Evolutionary conservation across 192 early-diverging fungal species (phyloP).

Genomic region (Podila verticillata): DNA sequence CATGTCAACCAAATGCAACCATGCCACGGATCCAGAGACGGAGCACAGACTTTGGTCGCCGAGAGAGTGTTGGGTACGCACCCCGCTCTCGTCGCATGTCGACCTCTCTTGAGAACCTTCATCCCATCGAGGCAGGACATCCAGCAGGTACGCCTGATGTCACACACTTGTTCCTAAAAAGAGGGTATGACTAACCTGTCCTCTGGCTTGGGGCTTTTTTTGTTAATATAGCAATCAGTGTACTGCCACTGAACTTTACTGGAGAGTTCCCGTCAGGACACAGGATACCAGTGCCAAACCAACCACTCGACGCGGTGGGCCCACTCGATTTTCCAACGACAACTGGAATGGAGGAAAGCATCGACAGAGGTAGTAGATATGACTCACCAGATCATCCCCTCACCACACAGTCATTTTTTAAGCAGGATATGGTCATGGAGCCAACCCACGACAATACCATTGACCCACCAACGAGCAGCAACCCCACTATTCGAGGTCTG

Average conservation of each 20-base stretch:
- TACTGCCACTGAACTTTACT: constrained; percentile 20
- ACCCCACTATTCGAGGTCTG: constrained; percentile 42
- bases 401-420: not conserved
- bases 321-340: not conserved
- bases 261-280: constrained; percentile 7
- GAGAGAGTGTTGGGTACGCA: not conserved
- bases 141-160: constrained; percentile 19
- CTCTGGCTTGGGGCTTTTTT: not conserved
- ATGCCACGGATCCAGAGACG: not conserved
- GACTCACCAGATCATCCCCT: not conserved
- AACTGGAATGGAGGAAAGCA: not conserved
- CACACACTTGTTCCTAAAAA: not conserved
- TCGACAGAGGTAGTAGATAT: no score
- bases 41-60: not conserved
- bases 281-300: not conserved
- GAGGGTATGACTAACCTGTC: not conserved
- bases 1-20: no score
- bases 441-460: constrained; percentile 22
- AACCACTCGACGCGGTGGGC: not conserved
- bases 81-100: not conserved
- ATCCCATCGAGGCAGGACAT: constrained; percentile 34
- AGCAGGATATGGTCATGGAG: constrained; percentile 1
- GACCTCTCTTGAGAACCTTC: constrained; percentile 6
- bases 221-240: constrained; percentile 15
- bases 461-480: constrained; percentile 50